These are phyloP conservation scores for Hortiboletus flavorubellus DNA, from an alignment of 768 basidiomycete genomes.

Conservation along the genomic window DNA sequence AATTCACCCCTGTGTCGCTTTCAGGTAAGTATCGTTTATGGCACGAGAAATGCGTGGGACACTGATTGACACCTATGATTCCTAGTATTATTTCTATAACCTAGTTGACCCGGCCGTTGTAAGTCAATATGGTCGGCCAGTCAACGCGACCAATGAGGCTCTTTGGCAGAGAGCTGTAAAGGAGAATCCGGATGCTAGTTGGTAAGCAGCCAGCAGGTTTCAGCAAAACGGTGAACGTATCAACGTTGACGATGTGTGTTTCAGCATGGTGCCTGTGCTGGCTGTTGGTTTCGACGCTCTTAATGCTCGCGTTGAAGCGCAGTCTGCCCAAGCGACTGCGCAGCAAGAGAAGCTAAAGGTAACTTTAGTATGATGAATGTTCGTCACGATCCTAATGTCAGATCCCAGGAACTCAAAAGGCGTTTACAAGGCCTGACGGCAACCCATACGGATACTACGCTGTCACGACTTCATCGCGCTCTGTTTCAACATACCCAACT, in stretches of 20 bases:
- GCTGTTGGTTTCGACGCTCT: constrained; percentile 82
- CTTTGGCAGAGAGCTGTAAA: constrained; percentile 75
- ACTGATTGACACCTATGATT: neutral
- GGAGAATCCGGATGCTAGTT: constrained; percentile 79
- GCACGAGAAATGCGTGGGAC: neutral
- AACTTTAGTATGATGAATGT: neutral
- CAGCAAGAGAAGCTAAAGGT: constrained; percentile 70
- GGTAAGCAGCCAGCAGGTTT: constrained; percentile 39
- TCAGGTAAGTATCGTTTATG: constrained; percentile 47
- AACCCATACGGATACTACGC: constrained; percentile 62
- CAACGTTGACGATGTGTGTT: constrained; percentile 3
- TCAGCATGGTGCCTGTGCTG: constrained; percentile 73
- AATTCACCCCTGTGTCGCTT: constrained; percentile 69
- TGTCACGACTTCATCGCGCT: constrained; percentile 63
- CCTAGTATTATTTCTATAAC: constrained; percentile 81
- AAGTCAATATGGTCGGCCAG: constrained; percentile 63
- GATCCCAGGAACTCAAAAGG: constrained; percentile 57
- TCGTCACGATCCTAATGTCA: constrained; percentile 4
- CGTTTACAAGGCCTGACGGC: constrained; percentile 59
- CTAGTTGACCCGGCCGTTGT: constrained; percentile 70
- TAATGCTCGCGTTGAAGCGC: constrained; percentile 73
- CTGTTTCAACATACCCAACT: constrained; percentile 64
- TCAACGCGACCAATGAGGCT: constrained; percentile 66
- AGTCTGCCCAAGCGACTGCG: constrained; percentile 58
- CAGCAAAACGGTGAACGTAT: neutral